These are phyloP conservation scores for Orobanche coerulescens DNA, from an alignment of 257 asterid species.

Conservation along the genomic window DNA sequence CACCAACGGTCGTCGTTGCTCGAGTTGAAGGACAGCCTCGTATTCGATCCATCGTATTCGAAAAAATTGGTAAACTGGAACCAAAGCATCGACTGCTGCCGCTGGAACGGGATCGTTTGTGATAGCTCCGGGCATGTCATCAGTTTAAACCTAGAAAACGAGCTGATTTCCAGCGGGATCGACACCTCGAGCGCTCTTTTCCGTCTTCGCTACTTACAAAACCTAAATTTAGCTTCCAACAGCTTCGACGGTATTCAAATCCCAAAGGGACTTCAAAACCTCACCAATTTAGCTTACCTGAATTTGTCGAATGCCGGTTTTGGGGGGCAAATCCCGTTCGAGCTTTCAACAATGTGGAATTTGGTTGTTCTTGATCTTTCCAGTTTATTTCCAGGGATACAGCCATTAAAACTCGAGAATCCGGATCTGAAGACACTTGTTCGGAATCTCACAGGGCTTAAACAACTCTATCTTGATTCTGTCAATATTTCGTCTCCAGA, in stretches of 20 bases:
- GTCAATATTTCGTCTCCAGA: constrained; percentile 36
- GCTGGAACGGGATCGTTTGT: constrained; percentile 49
- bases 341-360: constrained; percentile 29
- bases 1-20: constrained; percentile 38
- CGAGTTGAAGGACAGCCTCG: constrained; percentile 32
- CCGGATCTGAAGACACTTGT: constrained; percentile 39
- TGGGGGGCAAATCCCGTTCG: constrained; percentile 38
- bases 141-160: constrained; percentile 33
- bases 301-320: constrained; percentile 52
- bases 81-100: constrained; percentile 40
- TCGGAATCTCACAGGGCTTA: constrained; percentile 31
- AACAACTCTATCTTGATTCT: constrained; percentile 43
- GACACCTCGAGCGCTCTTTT: constrained; percentile 36
- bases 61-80: constrained; percentile 38
- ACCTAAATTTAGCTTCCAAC: constrained; percentile 47
- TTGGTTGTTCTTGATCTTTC: constrained; percentile 45
- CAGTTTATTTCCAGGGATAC: not conserved
- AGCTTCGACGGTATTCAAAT: constrained; percentile 23
- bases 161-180: constrained; percentile 29
- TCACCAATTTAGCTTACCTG: constrained; percentile 34
- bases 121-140: constrained; percentile 42
- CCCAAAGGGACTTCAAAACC: constrained; percentile 34
- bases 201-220: constrained; percentile 30
- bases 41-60: constrained; percentile 10
- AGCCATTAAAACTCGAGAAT: constrained; percentile 33